These are phyloP conservation scores for Camellia japonica DNA, from an alignment of 148 eudicot genomes.

Conservation along the genomic window DNA sequence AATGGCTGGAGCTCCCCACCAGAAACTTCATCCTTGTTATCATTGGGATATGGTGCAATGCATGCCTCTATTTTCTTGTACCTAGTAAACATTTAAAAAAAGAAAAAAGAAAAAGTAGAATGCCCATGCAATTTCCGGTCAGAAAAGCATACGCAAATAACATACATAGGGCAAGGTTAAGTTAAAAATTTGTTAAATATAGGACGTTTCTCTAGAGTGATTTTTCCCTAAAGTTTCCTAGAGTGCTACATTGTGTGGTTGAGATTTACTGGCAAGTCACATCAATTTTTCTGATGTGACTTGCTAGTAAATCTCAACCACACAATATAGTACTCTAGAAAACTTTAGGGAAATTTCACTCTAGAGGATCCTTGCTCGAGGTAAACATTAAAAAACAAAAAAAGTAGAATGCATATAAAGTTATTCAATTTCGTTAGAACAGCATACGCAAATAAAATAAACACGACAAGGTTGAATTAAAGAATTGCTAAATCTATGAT, in stretches of 20 bases:
- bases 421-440: background rate
- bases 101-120: background rate
- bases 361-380: no score
- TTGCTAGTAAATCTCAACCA: no score
- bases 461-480: background rate
- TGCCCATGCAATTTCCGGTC: background rate
- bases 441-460: background rate
- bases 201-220: no score
- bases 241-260: no score
- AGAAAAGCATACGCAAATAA: background rate
- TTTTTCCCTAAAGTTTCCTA: no score
- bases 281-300: no score
- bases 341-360: no score
- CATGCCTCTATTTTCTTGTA: constrained; percentile 37
- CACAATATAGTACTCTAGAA: no score
- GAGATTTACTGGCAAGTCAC: no score
- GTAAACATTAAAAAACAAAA: background rate
- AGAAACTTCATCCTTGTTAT: background rate
- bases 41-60: constrained; percentile 21
- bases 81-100: constrained; percentile 11
- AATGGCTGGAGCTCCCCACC: constrained; percentile 31
- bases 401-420: background rate
- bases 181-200: background rate
- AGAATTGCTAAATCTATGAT: background rate
- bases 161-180: background rate